Conservation (phyloP, 345 rosid species). For the Murraya paniculata region DNA sequence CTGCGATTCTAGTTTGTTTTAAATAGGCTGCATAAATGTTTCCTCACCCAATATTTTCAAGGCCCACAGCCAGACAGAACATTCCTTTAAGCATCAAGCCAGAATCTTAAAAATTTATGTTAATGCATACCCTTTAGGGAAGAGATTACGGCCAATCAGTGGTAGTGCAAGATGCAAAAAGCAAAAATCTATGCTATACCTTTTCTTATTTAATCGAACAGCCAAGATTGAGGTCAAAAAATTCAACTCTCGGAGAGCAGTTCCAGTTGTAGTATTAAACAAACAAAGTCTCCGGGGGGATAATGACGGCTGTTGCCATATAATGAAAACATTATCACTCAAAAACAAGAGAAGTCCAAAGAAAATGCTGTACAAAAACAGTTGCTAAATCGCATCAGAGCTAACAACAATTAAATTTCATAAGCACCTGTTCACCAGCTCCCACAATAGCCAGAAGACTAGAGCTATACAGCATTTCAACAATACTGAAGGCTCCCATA, state of each 20-base stretch:
- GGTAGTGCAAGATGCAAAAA: neutral
- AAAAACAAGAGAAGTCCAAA: neutral
- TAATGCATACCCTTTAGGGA: neutral
- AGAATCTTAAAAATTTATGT: neutral
- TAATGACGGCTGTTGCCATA: conserved; percentile 55
- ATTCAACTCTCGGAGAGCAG: conserved; percentile 67
- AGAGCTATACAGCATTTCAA: conserved; percentile 86
- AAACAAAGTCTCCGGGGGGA: conserved; percentile 83
- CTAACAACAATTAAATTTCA: neutral
- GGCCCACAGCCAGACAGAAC: neutral
- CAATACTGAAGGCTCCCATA: conserved; percentile 71
- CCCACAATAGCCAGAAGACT: conserved; percentile 96
- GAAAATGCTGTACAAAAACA: neutral
- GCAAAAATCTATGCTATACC: conserved; percentile 31
- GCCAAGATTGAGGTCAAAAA: conserved; percentile 85
- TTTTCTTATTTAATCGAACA: conserved; percentile 68
- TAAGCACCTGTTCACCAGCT: conserved; percentile 88
- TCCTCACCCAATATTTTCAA: neutral
- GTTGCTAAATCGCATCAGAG: neutral
- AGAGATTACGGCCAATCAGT: neutral
- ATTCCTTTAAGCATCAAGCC: neutral
- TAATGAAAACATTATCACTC: conserved; percentile 11
- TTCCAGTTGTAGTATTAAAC: conserved; percentile 64
- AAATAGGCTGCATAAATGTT: neutral
- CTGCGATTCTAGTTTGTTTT: neutral